A percentile compares a stretch with the other conserved stretches of the same genome.
Evolutionary conservation across 306 rosid genomes (phyloP).

Genomic region (Psophocarpus tetragonolobus): DNA sequence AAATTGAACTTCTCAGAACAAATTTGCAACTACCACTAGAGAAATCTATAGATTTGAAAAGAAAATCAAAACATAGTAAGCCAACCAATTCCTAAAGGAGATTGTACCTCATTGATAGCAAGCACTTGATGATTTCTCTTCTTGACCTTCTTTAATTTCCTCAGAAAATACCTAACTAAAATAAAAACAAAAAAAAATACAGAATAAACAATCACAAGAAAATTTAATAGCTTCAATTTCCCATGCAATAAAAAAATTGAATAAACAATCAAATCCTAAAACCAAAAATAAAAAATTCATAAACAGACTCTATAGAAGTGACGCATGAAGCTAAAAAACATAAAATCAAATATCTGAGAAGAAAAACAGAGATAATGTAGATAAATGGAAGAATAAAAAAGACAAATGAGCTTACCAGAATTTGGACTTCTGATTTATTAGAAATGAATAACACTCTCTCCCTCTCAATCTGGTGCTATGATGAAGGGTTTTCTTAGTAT

Average conservation of each 20-base stretch:
- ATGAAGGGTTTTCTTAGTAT: slow-evolving; percentile 48
- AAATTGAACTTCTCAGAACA: not conserved
- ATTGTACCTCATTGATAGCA: slow-evolving; percentile 54
- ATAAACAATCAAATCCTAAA: not conserved
- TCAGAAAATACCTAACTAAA: slow-evolving; percentile 69
- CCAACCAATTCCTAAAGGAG: not conserved
- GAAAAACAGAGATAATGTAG: too few relatives aligned
- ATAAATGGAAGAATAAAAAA: not conserved
- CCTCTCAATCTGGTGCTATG: not conserved
- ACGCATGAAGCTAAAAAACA: not conserved
- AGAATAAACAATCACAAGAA: too few relatives aligned
- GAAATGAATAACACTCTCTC: slow-evolving; percentile 6
- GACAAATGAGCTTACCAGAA: slow-evolving; percentile 60
- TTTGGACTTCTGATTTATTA: slow-evolving; percentile 76
- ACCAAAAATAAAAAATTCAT: not conserved
- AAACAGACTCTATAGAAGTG: not conserved
- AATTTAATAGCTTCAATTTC: too few relatives aligned
- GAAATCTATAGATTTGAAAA: not conserved
- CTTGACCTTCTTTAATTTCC: slow-evolving; percentile 89
- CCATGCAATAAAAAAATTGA: too few relatives aligned
- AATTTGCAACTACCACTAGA: not conserved
- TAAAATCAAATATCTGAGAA: not conserved
- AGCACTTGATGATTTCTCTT: slow-evolving; percentile 90
- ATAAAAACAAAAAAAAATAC: not conserved
- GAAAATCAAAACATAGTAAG: not conserved